phyloP scores from a whole-genome alignment of 2,329 filamentous ascomycete genomes.

The Chalaropsis ovoidea region DNA sequence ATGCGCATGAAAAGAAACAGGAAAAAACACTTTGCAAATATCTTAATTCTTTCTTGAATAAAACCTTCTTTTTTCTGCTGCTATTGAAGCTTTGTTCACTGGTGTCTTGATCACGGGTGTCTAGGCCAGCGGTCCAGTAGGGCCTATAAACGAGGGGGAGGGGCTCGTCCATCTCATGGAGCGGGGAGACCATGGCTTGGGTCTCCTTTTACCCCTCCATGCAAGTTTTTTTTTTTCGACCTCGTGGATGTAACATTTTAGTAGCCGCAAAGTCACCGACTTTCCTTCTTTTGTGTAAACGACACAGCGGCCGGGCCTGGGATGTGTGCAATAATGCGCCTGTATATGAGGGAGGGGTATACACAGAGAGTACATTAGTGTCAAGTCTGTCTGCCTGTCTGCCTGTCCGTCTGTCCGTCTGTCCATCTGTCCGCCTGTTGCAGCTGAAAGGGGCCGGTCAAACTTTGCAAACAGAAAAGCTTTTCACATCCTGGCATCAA shows the following conservation, averaged over 20 bases:
- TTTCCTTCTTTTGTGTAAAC: not conserved
- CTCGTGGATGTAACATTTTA: too few species aligned
- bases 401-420: too few species aligned
- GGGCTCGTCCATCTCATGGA: not conserved
- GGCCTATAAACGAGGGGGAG: too few species aligned
- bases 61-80: not conserved
- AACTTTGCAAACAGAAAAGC: too few species aligned
- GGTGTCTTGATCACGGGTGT: constrained; percentile 1
- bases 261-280: not conserved
- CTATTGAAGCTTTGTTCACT: not conserved
- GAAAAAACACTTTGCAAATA: not conserved
- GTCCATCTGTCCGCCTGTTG: too few species aligned
- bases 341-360: not conserved
- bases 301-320: too few species aligned
- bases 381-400: too few species aligned
- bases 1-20: not conserved
- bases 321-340: not conserved
- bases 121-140: too few species aligned
- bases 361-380: not conserved
- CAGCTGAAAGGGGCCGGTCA: too few species aligned
- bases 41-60: not conserved
- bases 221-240: not conserved
- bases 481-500: too few species aligned
- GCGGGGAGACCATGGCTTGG: not conserved
- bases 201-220: constrained; percentile 1